A percentile compares a stretch with the other conserved stretches of the same genome.
These are phyloP conservation scores for Corylus americana DNA, from an alignment of 306 rosid species.

Conservation along the genomic window DNA sequence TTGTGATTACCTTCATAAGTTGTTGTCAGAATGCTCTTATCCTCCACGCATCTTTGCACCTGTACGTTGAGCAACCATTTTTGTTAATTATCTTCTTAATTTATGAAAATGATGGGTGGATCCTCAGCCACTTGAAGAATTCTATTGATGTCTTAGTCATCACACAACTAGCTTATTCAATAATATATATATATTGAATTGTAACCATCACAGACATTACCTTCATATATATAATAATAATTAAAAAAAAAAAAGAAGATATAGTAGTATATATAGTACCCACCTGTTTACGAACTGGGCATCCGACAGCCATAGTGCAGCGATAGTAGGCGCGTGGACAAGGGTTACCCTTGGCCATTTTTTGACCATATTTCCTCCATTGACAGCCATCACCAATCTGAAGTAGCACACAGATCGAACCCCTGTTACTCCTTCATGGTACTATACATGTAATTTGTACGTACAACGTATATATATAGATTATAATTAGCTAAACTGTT, in stretches of 20 bases:
- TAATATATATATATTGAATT: too few species aligned
- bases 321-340: conserved; percentile 77
- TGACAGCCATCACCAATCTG: conserved; percentile 72
- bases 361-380: conserved; percentile 86
- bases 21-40: conserved; percentile 47
- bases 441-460: background rate
- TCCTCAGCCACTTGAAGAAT: background rate
- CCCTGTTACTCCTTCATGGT: background rate
- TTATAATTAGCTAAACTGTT: background rate
- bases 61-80: background rate
- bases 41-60: conserved; percentile 73
- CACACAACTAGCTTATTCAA: background rate
- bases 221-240: background rate
- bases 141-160: background rate
- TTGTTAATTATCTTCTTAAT: background rate
- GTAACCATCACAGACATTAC: background rate
- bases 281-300: conserved; percentile 68
- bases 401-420: background rate
- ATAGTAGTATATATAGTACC: background rate
- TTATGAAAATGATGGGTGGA: background rate
- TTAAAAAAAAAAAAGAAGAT: background rate
- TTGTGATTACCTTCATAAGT: conserved; percentile 72
- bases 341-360: conserved; percentile 70
- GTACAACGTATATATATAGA: background rate
- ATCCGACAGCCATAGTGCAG: conserved; percentile 65